Conservation (phyloP, 768 basidiomycete species). For the Udeniomyces megalosporus region DNA sequence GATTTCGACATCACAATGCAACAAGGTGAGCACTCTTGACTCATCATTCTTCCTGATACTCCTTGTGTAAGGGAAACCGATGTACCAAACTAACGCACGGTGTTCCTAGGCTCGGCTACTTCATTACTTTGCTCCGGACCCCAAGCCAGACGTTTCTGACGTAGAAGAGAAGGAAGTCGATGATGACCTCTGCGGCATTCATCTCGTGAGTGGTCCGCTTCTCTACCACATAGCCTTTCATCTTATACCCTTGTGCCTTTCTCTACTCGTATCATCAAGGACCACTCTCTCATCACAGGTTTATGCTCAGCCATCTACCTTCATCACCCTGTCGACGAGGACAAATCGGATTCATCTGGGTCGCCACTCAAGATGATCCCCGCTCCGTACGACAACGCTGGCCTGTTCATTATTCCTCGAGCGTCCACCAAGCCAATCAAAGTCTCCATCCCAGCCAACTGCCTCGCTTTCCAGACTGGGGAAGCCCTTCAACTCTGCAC, state of each 20-base stretch:
- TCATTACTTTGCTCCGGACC: conserved; percentile 76
- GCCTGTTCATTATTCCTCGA: conserved; percentile 79
- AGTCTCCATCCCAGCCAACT: conserved; percentile 64
- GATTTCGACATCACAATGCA: conserved; percentile 60
- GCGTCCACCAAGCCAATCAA: conserved; percentile 50
- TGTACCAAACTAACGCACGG: background rate
- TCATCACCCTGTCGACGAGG: conserved; percentile 32
- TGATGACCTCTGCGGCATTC: conserved; percentile 90
- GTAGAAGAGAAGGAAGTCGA: conserved; percentile 25
- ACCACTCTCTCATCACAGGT: conserved; percentile 68
- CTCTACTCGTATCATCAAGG: conserved; percentile 25
- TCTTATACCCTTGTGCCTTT: background rate
- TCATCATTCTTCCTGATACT: no score
- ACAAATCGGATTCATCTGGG: conserved; percentile 20
- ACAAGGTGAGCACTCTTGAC: conserved; percentile 36
- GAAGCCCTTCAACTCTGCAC: conserved; percentile 88
- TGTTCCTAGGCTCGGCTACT: conserved; percentile 50
- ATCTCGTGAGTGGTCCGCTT: conserved; percentile 33
- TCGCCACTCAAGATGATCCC: conserved; percentile 36
- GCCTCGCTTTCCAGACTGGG: conserved; percentile 90
- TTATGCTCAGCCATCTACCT: conserved; percentile 69
- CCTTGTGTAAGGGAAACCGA: no score
- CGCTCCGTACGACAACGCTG: conserved; percentile 58
- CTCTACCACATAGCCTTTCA: background rate
- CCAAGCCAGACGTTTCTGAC: conserved; percentile 29